Evolutionary conservation across 371 early-diverging fungal species (phyloP), one percentile per base, ranked within the genome.

Genomic region (Lichtheimia corymbifera): DNA sequence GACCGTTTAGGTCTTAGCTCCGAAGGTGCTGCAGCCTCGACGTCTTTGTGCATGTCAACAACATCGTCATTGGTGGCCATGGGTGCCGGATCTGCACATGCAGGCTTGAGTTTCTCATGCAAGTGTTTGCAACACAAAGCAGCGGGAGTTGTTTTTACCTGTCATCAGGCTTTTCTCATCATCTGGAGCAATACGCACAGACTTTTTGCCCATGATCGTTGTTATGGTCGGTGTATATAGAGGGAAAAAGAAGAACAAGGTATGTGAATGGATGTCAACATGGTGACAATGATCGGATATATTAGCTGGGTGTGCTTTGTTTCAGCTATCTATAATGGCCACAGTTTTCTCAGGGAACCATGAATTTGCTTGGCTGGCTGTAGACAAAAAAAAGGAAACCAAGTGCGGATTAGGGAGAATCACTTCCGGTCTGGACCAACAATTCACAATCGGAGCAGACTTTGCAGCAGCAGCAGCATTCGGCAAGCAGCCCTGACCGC

Each of bases 101-200:
- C 35, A 35, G 35, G 35, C 35, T 35, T 35, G 35, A 35, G 35
- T 35, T 28, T 35, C 35, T 35, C 35, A 35, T 35, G 35, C 35
- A 35, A 9, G 35, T 35, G 11, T 35, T 35, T 35, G 35, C 35
- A 35, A 35, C 35, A 35, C 35, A 35, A 35, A 35, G 35, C 9
- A 35, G 35, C 35, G 6, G 35, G 7, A 11, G 35, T 35, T 35
- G 35, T 51, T 14, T 14, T 65, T 58, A 65, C 66, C 62, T 45
- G 57, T 61, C 62, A 66, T 66, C 41, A 66, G 53, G 30, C 58
- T 24, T 49, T 66, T 66, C 42, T 61, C 62, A 25, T 66, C 66
- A 24, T 66, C 66, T 12, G 56, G 41, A 24, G 53, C 30, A 22
- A 66, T 66, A 30, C 66, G 62, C 30, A 66, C 66, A 57, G 62